phyloP scores from a whole-genome alignment of 805 yeast genomes.

The Barnettozyma siamensis region DNA sequence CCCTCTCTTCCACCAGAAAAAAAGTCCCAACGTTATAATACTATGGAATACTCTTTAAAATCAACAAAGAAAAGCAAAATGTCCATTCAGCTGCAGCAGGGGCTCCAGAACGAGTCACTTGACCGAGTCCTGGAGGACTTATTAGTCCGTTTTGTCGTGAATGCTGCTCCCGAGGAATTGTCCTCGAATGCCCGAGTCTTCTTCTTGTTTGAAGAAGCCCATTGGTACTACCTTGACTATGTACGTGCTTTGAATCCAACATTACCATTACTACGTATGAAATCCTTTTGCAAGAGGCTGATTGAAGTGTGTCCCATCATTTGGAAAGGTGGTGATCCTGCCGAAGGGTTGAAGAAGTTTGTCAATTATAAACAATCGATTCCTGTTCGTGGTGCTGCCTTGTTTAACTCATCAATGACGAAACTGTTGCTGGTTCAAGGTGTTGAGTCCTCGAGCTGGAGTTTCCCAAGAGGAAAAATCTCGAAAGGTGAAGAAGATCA shows the following conservation, averaged over 20 bases:
- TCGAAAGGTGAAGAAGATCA: conserved; percentile 87
- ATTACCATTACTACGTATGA: conserved; percentile 74
- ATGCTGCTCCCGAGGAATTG: conserved; percentile 88
- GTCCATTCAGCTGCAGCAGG: conserved; percentile 54
- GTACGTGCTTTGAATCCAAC: conserved; percentile 64
- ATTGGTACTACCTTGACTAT: conserved; percentile 93
- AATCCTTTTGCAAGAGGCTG: conserved; percentile 62
- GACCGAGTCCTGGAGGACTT: conserved; percentile 80
- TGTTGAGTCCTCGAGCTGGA: conserved; percentile 78
- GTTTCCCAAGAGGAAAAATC: conserved; percentile 95
- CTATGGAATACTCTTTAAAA: no score
- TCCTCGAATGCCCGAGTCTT: conserved; percentile 74
- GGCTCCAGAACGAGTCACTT: conserved; percentile 57
- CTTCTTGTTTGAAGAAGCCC: conserved; percentile 96
- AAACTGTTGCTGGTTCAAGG: conserved; percentile 81
- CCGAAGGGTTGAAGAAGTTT: conserved; percentile 69
- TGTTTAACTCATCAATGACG: conserved; percentile 63
- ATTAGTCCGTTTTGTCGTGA: conserved; percentile 81
- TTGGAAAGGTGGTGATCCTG: conserved; percentile 83
- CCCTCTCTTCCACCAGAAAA: no score
- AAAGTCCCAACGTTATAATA: no score
- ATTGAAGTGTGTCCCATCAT: conserved; percentile 66
- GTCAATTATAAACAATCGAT: conserved; percentile 81
- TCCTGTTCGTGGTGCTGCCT: conserved; percentile 95
- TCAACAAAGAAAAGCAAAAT: conserved; percentile 24